Percentiles rank a stretch among this genome's conserved stretches.
These are phyloP conservation scores for Lippia alba DNA, from an alignment of 305 asterid species.

Conservation along the genomic window DNA sequence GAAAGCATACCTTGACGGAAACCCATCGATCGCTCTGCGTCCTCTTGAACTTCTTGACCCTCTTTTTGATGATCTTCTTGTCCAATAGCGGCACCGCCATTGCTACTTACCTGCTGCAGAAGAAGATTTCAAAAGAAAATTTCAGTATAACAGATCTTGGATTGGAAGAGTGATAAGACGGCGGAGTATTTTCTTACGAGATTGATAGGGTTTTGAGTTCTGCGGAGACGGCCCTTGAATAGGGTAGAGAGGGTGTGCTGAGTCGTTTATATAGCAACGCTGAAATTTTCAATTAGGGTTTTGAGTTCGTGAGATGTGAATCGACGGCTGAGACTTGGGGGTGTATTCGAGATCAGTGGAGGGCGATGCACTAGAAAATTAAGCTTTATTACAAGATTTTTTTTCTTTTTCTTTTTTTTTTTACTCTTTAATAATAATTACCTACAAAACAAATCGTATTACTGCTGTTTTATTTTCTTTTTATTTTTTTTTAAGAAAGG, in stretches of 20 bases:
- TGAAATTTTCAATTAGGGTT: constrained; percentile 22
- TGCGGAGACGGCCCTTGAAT: background rate
- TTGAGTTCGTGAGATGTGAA: constrained; percentile 1
- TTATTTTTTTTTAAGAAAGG: too few relatives aligned
- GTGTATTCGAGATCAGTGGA: background rate
- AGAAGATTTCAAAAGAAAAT: background rate
- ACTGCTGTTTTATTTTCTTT: too few relatives aligned
- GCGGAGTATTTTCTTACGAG: background rate
- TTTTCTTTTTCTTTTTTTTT: too few relatives aligned
- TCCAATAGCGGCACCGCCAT: constrained; percentile 62
- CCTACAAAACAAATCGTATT: too few relatives aligned
- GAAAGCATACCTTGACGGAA: constrained; percentile 46
- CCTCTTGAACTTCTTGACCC: constrained; percentile 61
- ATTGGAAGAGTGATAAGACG: background rate
- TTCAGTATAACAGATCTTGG: background rate
- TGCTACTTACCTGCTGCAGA: constrained; percentile 33
- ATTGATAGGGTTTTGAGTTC: constrained; percentile 24
- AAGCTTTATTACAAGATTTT: too few relatives aligned
- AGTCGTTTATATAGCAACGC: constrained; percentile 35
- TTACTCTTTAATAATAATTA: too few relatives aligned
- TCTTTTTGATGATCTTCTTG: constrained; percentile 51
- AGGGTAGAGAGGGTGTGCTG: background rate
- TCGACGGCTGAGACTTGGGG: background rate
- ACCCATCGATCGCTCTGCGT: constrained; percentile 54
- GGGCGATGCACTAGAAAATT: background rate